phyloP scores from a whole-genome alignment of 2,329 filamentous ascomycete species.

The Rhinocladiella mackenziei region DNA sequence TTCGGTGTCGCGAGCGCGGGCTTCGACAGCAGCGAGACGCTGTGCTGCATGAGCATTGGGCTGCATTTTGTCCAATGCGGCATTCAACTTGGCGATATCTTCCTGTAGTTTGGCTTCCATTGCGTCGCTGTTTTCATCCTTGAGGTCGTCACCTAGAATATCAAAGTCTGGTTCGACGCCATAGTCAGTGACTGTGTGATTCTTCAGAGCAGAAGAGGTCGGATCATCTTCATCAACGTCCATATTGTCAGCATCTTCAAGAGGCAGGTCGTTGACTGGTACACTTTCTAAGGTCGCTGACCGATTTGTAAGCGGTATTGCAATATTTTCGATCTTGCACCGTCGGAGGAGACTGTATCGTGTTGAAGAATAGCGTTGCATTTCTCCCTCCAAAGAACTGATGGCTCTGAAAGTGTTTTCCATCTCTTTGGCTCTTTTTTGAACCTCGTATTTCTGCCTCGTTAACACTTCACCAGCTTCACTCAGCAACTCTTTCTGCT shows the following conservation, averaged over 20 bases:
- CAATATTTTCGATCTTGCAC: constrained; percentile 90
- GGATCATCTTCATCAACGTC: constrained; percentile 70
- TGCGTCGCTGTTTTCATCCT: constrained; percentile 68
- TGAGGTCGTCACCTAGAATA: constrained; percentile 74
- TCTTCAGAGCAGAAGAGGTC: constrained; percentile 46
- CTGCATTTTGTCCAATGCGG: constrained; percentile 86
- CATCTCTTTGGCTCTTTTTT: constrained; percentile 79
- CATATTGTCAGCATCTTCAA: constrained; percentile 80
- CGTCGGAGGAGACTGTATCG: constrained; percentile 81
- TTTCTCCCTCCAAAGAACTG: constrained; percentile 72
- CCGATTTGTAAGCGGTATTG: constrained; percentile 69
- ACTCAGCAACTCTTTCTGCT: constrained; percentile 63
- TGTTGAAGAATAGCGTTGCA: constrained; percentile 77
- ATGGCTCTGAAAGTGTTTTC: constrained; percentile 72
- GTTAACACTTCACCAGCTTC: constrained; percentile 70
- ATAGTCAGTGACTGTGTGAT: constrained; percentile 68
- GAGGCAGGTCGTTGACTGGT: constrained; percentile 78
- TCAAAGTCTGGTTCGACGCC: constrained; percentile 88
- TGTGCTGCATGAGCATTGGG: constrained; percentile 96
- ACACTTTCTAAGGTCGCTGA: constrained; percentile 72
- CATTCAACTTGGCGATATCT: constrained; percentile 67
- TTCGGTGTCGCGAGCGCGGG: constrained; percentile 76
- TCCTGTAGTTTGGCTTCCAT: constrained; percentile 74
- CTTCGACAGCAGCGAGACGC: constrained; percentile 79
- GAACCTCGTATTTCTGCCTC: constrained; percentile 73